Conservation (phyloP, 2,329 filamentous ascomycete species). For the Aspergillus texensis region DNA sequence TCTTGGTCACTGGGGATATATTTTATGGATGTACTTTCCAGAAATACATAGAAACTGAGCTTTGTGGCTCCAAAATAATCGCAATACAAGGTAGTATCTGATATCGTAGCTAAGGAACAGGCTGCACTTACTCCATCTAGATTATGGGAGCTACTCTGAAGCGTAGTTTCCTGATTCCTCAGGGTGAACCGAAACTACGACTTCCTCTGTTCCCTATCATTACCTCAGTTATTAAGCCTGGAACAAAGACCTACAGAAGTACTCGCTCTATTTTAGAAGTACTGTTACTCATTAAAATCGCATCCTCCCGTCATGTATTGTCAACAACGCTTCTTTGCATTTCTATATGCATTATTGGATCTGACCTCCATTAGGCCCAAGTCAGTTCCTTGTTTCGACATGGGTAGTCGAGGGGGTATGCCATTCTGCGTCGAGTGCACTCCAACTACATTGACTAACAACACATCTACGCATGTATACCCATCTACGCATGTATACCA, state of each 20-base stretch:
- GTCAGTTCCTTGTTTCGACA: background rate
- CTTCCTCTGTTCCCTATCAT: background rate
- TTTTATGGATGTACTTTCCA: too few relatives aligned
- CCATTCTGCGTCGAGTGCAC: background rate
- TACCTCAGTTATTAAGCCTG: background rate
- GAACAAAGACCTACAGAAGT: too few relatives aligned
- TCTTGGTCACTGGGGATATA: too few relatives aligned
- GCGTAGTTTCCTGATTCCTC: background rate
- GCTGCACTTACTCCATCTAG: background rate
- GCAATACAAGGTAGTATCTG: background rate
- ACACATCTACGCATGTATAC: background rate
- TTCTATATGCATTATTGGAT: constrained; percentile 3
- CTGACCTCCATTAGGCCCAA: background rate
- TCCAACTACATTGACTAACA: background rate
- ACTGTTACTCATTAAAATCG: background rate
- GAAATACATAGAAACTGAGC: too few relatives aligned
- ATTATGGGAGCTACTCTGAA: background rate
- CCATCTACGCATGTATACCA: background rate
- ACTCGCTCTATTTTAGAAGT: background rate
- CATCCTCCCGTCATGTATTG: constrained; percentile 3
- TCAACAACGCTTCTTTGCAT: constrained; percentile 6
- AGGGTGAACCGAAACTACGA: background rate
- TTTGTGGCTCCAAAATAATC: background rate
- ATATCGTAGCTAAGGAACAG: background rate
- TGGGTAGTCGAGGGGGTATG: background rate